Evolutionary conservation across 2,329 filamentous ascomycete genomes (phyloP), one percentile per base, ranked within the genome.

Genomic region (Penicillium sp.): DNA sequence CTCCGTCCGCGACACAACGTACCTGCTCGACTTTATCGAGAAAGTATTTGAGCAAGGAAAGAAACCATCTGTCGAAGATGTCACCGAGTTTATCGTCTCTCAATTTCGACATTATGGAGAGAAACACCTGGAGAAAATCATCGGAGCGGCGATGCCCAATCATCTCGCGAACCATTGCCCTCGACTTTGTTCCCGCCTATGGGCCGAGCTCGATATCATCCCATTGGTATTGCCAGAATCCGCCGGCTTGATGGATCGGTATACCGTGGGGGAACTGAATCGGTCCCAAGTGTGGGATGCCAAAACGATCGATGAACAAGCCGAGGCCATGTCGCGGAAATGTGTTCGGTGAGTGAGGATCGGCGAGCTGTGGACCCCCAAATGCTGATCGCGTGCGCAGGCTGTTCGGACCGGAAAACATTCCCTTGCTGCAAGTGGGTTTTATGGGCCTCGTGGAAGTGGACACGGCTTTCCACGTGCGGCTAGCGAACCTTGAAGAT

Each of bases 281-380:
- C 62, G 44, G 55, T 24, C 43, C 53, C 50, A 13, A 43, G 52
- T 55, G 3, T 82, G 80, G 77, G 74, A 79, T 41, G 69, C 73
- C 30, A 83, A 84, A 65, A 74, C 79, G n/a, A 79, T 91, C 4
- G 89, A 92, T 62, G 89, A 94, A 67, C 85, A 91, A 68, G 88
- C 89, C 1, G 89, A 92, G 66, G 88, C 86, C 0, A 88, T 92
- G 81, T 86, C 86, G 1, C 80, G 89, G 55, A 92, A 91, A 74
- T 90, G 87, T 67, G 80, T 91, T 55, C 81, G 85, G 85, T 88
- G 71, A 16, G 47, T 52, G 39, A 44, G 14, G 47, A 22, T 46
- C 18, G 33, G 30, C 22, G 13, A 18, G 4, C 16, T 38, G 28
- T 27, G 39, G 38, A 30, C 20, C 4, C 35, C 35, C 7, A 18